Evolutionary conservation across 805 yeast species (phyloP), one percentile per base, ranked within the genome.

Genomic region (Schwanniomyces occidentalis): DNA sequence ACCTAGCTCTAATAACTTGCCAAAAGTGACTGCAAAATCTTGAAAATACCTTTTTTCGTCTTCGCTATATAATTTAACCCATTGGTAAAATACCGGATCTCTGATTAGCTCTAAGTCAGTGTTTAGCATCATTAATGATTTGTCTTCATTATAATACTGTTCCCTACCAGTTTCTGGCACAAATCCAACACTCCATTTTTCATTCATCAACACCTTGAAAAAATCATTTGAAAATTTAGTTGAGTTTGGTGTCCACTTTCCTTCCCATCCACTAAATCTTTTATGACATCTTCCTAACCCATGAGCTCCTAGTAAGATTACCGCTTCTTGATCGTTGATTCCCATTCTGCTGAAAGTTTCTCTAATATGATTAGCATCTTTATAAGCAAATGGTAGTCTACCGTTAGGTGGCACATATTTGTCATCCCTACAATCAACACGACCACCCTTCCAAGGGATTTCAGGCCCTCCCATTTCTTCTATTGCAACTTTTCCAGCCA

Each of bases 211-310:
- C 3, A 41, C 46, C 27, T 47, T 54, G 41, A 63, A 87, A 58
- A 85, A 87, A 26, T 85, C 86, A 64, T 87, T 88, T 34, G 81
- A 71, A 56, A 88, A 83, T 44, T 69, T 60, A 19, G 83, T 85
- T 36, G 93, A 87, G 24, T 84, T 76, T 36, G 82, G 83, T 24
- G 91, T 90, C 95, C 95, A 87, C 42, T 91, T 89, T 9, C 95
- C 95, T 45, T 85, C 93, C 65, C 71, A 88, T 2, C 95, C 95
- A 15, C 88, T 76, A 41, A 80, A 76, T 44, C 71, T 56, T 38
- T 76, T 68, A 56, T 86, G 95, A 47, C 93, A 83, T 37, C 86
- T 73, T 22, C 95, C 95, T 27, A 85, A 61, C 14, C 80, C 74
- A 59, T 86, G 95, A 2, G 90, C 90, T 17, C 85, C 85, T 37